A percentile compares a stretch with the other conserved stretches of the same genome.
Conservation (phyloP, 225 moss, liverwort and hornwort species). For the Sphagnum tenellum region DNA sequence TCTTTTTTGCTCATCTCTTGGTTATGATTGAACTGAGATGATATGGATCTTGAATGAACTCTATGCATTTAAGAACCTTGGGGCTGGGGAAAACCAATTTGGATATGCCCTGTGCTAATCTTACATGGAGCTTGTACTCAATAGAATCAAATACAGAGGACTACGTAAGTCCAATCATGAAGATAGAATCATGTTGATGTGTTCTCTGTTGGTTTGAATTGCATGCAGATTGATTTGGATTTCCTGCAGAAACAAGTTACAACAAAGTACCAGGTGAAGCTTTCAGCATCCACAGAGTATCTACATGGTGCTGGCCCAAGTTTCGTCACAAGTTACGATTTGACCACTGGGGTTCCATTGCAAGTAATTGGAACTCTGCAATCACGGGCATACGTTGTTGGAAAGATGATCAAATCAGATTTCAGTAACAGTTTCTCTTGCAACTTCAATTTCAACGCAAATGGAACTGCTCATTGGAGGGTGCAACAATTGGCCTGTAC, state of each 20-base stretch:
- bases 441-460: constrained; percentile 31
- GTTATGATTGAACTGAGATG: too few species aligned
- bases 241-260: constrained; percentile 40
- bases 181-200: background rate
- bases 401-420: constrained; percentile 56
- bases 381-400: constrained; percentile 60
- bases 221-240: constrained; percentile 30
- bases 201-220: background rate
- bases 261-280: constrained; percentile 19
- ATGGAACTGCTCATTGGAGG: constrained; percentile 35
- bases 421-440: constrained; percentile 51
- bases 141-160: too few species aligned
- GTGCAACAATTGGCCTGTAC: constrained; percentile 38
- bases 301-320: constrained; percentile 82
- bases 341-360: constrained; percentile 30
- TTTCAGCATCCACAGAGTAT: constrained; percentile 36
- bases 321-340: constrained; percentile 35
- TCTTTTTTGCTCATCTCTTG: background rate
- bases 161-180: too few species aligned
- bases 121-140: background rate
- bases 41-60: too few species aligned
- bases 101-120: background rate
- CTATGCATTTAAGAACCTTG: too few species aligned
- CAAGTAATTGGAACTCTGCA: constrained; percentile 45
- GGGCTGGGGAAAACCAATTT: too few species aligned